Conservation (phyloP, 73 alveolate species). For the Stentor roeselii region DNA sequence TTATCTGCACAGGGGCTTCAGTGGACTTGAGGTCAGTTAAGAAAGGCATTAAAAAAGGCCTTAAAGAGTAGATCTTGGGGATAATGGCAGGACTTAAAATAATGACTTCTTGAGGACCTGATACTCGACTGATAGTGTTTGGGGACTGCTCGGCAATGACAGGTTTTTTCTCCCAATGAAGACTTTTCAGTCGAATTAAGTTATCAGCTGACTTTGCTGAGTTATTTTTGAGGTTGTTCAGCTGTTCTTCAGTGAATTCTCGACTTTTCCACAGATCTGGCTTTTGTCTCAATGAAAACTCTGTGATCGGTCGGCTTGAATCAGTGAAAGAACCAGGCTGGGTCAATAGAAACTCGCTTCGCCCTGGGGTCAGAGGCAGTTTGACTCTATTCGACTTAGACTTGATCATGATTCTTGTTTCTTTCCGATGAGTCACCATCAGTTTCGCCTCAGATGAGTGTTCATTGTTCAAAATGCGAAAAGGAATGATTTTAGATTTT, state of each 20-base stretch:
- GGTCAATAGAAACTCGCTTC: not conserved
- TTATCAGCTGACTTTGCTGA: not conserved
- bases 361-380: not conserved
- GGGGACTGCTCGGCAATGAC: not conserved
- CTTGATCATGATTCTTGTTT: not conserved
- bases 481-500: not conserved
- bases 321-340: not conserved
- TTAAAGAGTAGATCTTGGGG: not conserved
- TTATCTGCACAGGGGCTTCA: not conserved
- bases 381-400: not conserved
- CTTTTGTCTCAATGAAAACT: not conserved
- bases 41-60: not conserved
- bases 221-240: no score
- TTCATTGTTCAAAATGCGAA: not conserved
- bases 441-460: not conserved
- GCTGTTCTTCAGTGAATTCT: not conserved
- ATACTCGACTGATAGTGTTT: not conserved
- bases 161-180: not conserved
- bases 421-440: slow-evolving; percentile 16
- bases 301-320: not conserved
- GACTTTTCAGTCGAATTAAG: not conserved
- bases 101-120: not conserved
- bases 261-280: not conserved
- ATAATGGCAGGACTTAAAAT: not conserved
- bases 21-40: not conserved